Evolutionary conservation across 306 rosid species (phyloP).

Genomic region (Gleditsia sinensis): DNA sequence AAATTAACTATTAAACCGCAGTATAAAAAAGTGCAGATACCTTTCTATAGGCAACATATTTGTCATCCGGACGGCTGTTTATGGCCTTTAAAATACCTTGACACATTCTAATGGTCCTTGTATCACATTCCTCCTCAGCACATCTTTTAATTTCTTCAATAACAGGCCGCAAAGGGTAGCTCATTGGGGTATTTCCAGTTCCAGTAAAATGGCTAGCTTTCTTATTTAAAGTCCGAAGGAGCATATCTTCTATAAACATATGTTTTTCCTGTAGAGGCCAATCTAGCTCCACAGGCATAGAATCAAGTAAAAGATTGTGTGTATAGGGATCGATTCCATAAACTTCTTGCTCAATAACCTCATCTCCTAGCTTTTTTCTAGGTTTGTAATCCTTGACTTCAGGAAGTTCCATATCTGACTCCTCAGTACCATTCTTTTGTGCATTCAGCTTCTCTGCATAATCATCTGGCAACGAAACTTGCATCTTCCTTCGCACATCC

Average conservation of each 20-base stretch:
- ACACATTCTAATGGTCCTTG: slow-evolving; percentile 67
- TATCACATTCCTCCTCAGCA: slow-evolving; percentile 70
- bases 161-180: slow-evolving; percentile 73
- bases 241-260: slow-evolving; percentile 82
- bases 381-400: slow-evolving; percentile 98
- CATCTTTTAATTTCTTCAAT: slow-evolving; percentile 70
- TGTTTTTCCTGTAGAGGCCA: slow-evolving; percentile 84
- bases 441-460: slow-evolving; percentile 86
- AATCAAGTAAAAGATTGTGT: slow-evolving; percentile 96
- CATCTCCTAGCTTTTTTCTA: slow-evolving; percentile 84
- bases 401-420: slow-evolving; percentile 97
- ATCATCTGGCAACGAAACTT: slow-evolving; percentile 92
- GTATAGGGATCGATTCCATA: slow-evolving; percentile 98
- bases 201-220: slow-evolving; percentile 88
- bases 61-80: slow-evolving; percentile 82
- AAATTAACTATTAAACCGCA: background rate
- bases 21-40: slow-evolving; percentile 43
- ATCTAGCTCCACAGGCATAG: slow-evolving; percentile 85
- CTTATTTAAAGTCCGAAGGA: slow-evolving; percentile 80
- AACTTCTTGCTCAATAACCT: slow-evolving; percentile 97
- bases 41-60: slow-evolving; percentile 96
- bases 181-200: slow-evolving; percentile 84
- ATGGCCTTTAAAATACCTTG: slow-evolving; percentile 78
- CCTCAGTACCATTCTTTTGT: slow-evolving; percentile 94
- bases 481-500: slow-evolving; percentile 89